Conservation (phyloP, 129 eudicot genomes). For the Lactuca sativa region DNA sequence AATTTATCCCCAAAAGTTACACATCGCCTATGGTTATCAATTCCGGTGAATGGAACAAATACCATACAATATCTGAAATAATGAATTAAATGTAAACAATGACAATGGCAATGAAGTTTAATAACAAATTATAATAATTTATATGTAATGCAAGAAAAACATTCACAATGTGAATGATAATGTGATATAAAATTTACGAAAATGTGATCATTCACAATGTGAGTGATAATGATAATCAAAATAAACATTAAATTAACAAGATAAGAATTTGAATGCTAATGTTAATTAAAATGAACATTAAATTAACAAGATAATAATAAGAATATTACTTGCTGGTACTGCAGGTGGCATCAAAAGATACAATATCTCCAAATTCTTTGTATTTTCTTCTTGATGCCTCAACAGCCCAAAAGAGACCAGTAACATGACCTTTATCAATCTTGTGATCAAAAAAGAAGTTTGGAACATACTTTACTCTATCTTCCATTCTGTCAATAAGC, state of each 20-base stretch:
- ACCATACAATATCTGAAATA: neutral
- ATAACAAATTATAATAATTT: too few species aligned
- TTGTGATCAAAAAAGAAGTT: neutral
- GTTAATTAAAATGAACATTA: neutral
- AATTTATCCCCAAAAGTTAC: neutral
- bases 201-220: neutral
- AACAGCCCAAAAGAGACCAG: neutral
- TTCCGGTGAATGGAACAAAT: neutral
- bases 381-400: neutral
- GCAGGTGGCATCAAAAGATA: neutral
- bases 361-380: neutral
- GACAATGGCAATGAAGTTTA: too few species aligned
- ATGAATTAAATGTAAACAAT: too few species aligned
- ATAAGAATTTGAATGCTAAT: too few species aligned
- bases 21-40: neutral
- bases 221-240: neutral
- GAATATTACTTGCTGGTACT: neutral
- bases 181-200: too few species aligned
- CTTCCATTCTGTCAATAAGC: too few species aligned
- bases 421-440: neutral
- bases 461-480: too few species aligned
- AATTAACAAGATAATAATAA: neutral
- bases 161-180: too few species aligned
- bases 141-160: too few species aligned
- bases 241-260: neutral